Evolutionary conservation across 1,139 yeast genomes (phyloP).

Genomic region (Wickerhamomyces sp.): DNA sequence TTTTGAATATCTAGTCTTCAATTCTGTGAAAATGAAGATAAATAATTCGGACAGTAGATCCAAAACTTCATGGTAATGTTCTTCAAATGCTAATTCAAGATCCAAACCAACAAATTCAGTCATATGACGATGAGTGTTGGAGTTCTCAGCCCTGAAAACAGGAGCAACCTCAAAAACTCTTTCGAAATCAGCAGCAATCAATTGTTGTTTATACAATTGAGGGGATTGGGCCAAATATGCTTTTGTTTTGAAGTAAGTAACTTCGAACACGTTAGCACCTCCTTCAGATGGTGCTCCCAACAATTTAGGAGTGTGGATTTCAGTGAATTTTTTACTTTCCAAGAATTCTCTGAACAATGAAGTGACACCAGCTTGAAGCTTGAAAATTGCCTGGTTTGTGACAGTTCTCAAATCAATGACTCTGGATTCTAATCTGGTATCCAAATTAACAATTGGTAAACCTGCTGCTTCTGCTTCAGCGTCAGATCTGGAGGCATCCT

Average conservation of each 20-base stretch:
- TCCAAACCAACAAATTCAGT: slow-evolving; percentile 97
- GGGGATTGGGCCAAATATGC: slow-evolving; percentile 98
- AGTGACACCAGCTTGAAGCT: slow-evolving; percentile 87
- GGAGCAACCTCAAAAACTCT: slow-evolving; percentile 95
- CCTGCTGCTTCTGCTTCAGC: slow-evolving; percentile 91
- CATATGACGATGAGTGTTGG: slow-evolving; percentile 98
- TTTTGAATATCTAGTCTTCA: slow-evolving; percentile 69
- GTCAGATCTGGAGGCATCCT: slow-evolving; percentile 94
- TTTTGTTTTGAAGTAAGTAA: slow-evolving; percentile 84
- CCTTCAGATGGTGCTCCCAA: slow-evolving; percentile 97
- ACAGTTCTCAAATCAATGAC: slow-evolving; percentile 95
- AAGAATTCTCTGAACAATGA: slow-evolving; percentile 86
- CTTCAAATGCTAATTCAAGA: slow-evolving; percentile 97
- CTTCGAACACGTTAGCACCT: slow-evolving; percentile 94
- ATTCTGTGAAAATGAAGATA: slow-evolving; percentile 79
- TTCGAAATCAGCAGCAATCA: slow-evolving; percentile 97
- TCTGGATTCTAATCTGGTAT: slow-evolving; percentile 91
- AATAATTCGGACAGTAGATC: slow-evolving; percentile 82
- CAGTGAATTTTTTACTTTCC: slow-evolving; percentile 62
- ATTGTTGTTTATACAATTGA: slow-evolving; percentile 95
- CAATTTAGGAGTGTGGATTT: slow-evolving; percentile 93
- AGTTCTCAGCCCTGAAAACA: slow-evolving; percentile 97
- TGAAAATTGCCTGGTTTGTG: slow-evolving; percentile 96
- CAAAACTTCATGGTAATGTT: slow-evolving; percentile 93
- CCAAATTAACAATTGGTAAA: slow-evolving; percentile 90